Evolutionary conservation across 768 basidiomycete genomes (phyloP), one percentile per base, ranked within the genome.

Genomic region (Leccinum broughii): DNA sequence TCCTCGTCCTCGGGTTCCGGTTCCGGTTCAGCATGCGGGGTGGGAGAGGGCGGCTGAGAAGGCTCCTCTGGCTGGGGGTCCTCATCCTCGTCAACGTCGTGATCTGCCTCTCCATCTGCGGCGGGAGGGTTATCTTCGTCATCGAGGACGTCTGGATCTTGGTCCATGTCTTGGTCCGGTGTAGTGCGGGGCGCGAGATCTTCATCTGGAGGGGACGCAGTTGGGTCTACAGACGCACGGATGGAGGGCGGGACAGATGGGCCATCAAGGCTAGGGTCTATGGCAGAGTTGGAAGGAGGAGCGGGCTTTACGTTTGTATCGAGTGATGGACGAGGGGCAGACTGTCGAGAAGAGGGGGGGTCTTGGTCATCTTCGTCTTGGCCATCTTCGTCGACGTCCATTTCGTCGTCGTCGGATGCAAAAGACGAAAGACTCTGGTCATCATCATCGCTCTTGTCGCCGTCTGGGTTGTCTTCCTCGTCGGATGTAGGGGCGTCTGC

Each of bases 1-100:
- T 89, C 88, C 51, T 85, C 82, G 39, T 77, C 73, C 14, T 73
- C 73, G 32, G 54, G 65, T 34, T 49, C 48, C 2, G 61, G 70
- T 26, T 74, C 71, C 0, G 64, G 66, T 66, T 73, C 70, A 0
- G 59, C 48, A 30, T 61, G 60, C 0, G 70, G 70, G 3, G 70
- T 67, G 5, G 69, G 69, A 30, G 69, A 70, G 10, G 69, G 63
- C 3, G 70, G 69, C 3, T 63, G 70, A 0, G 69, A 70, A 3
- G 67, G 70, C 1, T 71, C 70, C 14, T 62, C 69, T 6, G 57
- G 70, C 6, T 59, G 67, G 15, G 71, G 64, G 6, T 76, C 74
- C 15, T 79, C 80, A 0, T 67, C 76, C 39, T 75, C 77, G 14
- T 70, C 76, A 22, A 50, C 66, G 8, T 77, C 76, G 8, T 56